Evolutionary conservation across 169 alveolate species (phyloP), one percentile per base, ranked within the genome.

Genomic region (Eimeria necatrix): DNA sequence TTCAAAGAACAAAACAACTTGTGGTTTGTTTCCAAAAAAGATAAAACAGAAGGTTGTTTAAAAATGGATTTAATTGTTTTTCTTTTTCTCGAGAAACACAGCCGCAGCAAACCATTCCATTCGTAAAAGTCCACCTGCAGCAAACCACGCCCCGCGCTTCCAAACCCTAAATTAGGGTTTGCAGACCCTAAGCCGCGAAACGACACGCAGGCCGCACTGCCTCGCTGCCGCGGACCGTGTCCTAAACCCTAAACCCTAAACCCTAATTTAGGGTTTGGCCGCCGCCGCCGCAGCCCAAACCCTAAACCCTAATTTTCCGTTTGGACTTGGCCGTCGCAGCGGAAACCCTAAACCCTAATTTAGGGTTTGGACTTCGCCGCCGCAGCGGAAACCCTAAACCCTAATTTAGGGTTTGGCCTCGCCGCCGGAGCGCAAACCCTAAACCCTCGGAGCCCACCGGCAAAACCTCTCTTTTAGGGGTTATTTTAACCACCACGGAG

Each of bases 21-120:
- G 97, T 97, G 99, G 97, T 99, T 99, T 84, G 97, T 97, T 94
- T 98, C 99, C 60, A 99, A 97, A 96, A 98, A 97, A 93, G 98
- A 97, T 26, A 99, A 95, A 4, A 99, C 98, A 32, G 99, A 96
- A 94, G 98, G 99, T 86, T 98, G 98, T 84, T 99, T 99, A 96
- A 99, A 99, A 48, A 98, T 97, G 24, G 99, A 99, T 26, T 99
- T 98, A 89, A 99, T 97, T 10, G 99, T 98, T 96, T 99, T 99
- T 95, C 99, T 97, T 96, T 99, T 99, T 73, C 99, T 98, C 94
- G 98, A 97, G 96, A 99, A 99, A 94, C 99, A 99, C 26, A 99
- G 96, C 91, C 99, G 98, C 78, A 99, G 94, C 97, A 99, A 95
- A 5, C 99, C 99, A 97, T 99, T 99, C 99, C 99, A 99, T 95